Conservation (phyloP, 768 basidiomycete genomes). For the Russula sp. region DNA sequence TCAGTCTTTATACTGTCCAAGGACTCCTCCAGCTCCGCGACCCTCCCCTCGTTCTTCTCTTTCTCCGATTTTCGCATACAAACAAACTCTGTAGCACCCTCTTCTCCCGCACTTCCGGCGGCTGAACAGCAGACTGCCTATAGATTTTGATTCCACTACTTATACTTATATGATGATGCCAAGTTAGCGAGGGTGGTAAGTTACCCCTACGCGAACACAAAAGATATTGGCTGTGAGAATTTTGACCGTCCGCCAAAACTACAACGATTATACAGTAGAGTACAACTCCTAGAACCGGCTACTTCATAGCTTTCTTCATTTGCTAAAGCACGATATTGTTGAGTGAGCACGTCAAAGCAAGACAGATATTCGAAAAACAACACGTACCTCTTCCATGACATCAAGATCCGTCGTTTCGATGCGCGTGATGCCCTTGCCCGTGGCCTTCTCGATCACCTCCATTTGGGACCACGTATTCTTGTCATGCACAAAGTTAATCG, state of each 20-base stretch:
- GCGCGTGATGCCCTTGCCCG: conserved; percentile 74
- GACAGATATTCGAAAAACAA: not conserved
- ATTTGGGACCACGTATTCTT: conserved; percentile 84
- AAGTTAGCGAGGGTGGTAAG: no score
- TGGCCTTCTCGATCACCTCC: conserved; percentile 78
- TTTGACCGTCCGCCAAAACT: conserved; percentile 8
- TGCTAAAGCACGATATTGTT: conserved; percentile 44
- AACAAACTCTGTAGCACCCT: no score
- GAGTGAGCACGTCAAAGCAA: not conserved
- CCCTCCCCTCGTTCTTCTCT: no score
- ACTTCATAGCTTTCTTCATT: conserved; percentile 82
- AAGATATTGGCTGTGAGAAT: conserved; percentile 31
- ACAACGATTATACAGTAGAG: conserved; percentile 13
- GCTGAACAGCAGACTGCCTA: no score
- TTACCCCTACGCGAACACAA: not conserved
- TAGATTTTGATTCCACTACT: no score
- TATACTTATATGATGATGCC: no score
- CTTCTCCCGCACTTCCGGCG: no score
- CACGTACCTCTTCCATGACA: conserved; percentile 84
- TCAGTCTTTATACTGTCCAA: no score
- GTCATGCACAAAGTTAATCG: conserved; percentile 97
- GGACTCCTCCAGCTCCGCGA: no score
- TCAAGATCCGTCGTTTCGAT: conserved; percentile 91
- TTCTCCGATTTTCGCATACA: no score
- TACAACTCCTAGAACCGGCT: conserved; percentile 11